These are phyloP conservation scores for Vigna radiata DNA, from an alignment of 306 rosid genomes.

Conservation along the genomic window DNA sequence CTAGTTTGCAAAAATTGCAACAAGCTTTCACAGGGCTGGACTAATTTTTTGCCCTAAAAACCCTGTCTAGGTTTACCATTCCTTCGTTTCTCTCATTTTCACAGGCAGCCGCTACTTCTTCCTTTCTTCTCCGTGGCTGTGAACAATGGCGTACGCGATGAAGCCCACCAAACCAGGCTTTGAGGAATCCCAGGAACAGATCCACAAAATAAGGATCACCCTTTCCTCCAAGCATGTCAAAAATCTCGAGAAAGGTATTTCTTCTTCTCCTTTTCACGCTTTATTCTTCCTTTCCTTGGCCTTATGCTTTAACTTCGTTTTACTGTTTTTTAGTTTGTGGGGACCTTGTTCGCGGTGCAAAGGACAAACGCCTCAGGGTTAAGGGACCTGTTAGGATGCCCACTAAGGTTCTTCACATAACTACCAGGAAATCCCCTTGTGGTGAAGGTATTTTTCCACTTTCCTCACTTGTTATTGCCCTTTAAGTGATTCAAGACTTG, in stretches of 20 bases:
- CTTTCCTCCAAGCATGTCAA: constrained; percentile 86
- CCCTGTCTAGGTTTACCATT: not conserved
- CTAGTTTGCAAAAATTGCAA: too few species aligned
- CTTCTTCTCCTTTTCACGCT: not conserved
- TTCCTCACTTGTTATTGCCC: not conserved
- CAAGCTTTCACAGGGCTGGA: too few species aligned
- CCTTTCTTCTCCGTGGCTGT: not conserved
- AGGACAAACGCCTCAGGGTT: constrained; percentile 78
- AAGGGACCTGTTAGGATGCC: constrained; percentile 96
- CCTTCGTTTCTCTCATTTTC: not conserved
- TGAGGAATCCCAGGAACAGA: constrained; percentile 73
- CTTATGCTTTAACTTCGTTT: not conserved
- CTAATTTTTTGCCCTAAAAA: not conserved
- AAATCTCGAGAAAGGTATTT: constrained; percentile 78
- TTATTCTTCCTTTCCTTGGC: too few species aligned
- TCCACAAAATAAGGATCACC: constrained; percentile 87
- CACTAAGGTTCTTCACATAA: constrained; percentile 76
- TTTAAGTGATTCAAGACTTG: not conserved
- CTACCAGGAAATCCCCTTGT: constrained; percentile 89
- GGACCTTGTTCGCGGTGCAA: constrained; percentile 87
- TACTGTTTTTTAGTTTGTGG: constrained; percentile 68
- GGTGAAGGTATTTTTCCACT: constrained; percentile 70
- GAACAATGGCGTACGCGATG: constrained; percentile 70
- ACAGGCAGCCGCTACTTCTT: not conserved
- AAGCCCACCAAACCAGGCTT: constrained; percentile 77